Percentiles rank a stretch among this genome's conserved stretches.
Conservation (phyloP, 208 protist genomes). For the Blastocrithidia nonstop region DNA sequence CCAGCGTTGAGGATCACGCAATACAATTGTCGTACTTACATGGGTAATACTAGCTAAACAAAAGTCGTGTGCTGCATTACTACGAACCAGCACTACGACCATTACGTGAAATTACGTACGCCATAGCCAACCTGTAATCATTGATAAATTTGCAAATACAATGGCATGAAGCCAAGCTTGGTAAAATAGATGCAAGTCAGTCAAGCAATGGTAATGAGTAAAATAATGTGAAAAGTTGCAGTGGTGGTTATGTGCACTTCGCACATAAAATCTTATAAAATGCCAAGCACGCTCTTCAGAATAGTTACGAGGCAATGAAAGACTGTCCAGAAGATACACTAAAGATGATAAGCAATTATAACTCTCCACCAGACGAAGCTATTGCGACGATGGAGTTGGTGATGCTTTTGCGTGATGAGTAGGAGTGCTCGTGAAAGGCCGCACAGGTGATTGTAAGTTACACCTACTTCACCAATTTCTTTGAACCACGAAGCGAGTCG, state of each 20-base stretch:
- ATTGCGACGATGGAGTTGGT: constrained; percentile 52
- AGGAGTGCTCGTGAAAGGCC: constrained; percentile 19
- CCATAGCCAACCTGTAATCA: constrained; percentile 11
- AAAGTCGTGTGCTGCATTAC: constrained; percentile 20
- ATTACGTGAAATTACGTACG: constrained; percentile 21
- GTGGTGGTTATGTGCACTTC: neutral
- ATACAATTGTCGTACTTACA: constrained; percentile 48
- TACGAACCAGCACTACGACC: constrained; percentile 46
- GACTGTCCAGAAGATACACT: constrained; percentile 26
- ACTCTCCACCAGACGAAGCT: constrained; percentile 31
- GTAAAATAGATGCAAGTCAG: constrained; percentile 5
- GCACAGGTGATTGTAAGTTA: constrained; percentile 53
- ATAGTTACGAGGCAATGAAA: constrained; percentile 31
- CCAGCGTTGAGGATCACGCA: constrained; percentile 33
- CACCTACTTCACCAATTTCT: constrained; percentile 63
- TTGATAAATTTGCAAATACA: constrained; percentile 27
- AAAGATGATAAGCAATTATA: constrained; percentile 41
- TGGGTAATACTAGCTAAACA: constrained; percentile 54
- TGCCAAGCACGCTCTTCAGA: constrained; percentile 20
- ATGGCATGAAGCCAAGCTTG: constrained; percentile 51
- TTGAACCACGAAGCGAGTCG: constrained; percentile 35
- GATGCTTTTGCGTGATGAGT: constrained; percentile 38
- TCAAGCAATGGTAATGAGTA: constrained; percentile 17
- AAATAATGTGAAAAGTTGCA: neutral
- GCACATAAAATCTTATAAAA: neutral